Base-by-base conservation (phyloP, 192 early-diverging fungal genomes). In the Coemansia sp. region DNA sequence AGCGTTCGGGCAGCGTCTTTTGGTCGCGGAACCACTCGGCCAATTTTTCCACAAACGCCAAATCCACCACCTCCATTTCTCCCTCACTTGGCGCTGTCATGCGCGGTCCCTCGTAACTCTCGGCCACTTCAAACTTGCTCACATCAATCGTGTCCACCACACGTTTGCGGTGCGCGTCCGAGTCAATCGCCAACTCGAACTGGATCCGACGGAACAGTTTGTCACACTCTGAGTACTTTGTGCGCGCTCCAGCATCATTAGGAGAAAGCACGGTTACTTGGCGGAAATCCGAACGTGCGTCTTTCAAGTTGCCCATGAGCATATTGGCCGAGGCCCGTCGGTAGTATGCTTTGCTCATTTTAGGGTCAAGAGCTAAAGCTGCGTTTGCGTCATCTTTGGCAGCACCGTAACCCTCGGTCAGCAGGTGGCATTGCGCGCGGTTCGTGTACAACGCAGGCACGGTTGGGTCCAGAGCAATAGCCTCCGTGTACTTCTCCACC, bases 111-210 rank as follows among this genome's bases (percentile, higher is more conserved):
- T 91, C 83, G 70, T 98, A 98, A 1, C 83, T 74, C 36, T 86
- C 82, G 49, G 90, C 86, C 17, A 94, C 83, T 36, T 65, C 61
- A 68, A 82, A 79, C 50, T 73, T 79, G 60, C 60, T 61, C 48
- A 82, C 49, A 54, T 85, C 83, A 38, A 87, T 74, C 53, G 68
- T 68, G 46, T 85, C 74, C 4, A 78, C 80, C 49, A 79, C 69
- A 2, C 79, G 70, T 59, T 75, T 81, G 22, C 70, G 69, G 25
- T 72, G 64, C 6, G 53, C 68, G 40, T 71, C 74, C 50, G 70
- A 75, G 57, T 85, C 83, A 65, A 99, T 97, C 5, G 97, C 97
- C 74, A 91, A 87, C 80, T 96, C 96, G 82, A 99, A 97, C 63
- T 90, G 87, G 42, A 89, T 84, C 25, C 91, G 82, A 22, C 88